Base-by-base conservation (phyloP, 2,329 filamentous ascomycete genomes). In the Calonectria fujianensis region DNA sequence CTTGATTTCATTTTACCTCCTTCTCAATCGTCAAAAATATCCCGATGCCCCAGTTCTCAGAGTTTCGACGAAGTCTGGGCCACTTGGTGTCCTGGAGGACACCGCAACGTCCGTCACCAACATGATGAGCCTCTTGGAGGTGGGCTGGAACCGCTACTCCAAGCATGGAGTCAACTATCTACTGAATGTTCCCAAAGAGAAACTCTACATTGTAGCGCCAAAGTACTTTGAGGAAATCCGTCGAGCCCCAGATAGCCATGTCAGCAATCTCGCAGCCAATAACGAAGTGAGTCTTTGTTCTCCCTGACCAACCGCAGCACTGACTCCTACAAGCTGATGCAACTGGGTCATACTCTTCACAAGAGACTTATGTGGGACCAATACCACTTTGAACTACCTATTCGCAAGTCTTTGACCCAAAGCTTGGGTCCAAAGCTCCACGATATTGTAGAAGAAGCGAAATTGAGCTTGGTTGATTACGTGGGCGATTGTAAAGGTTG, bases 161-260 rank as follows among this genome's bases (percentile, higher is more conserved):
- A 69, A 59, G 27, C 45, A 69, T 29, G 66, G 66, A 10, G 27
- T 69, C 35, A 69, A 69, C 51, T 69, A 69, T 51, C 18, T 69
- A n/a, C 31, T 69, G 66, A 59, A 69, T 41, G 66, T 69, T 16
- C 66, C 66, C n/a, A 69, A 69, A 69, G 66, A 69, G 24, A 69
- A 69, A 9, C 51, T 69, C 13, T 69, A 69, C 35, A 69, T 69
- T 45, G 51, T 69, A n/a, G 66, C 66, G 11, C 66, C 66, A 11
- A 69, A 69, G 31, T 69, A 69, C 10, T 69, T 69, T 41, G 66
- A 69, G 24, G 66, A 69, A 24, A 37, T 59, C 7, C 54, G 54
- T 59, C 54, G 54, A 37, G 54, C 54, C 13, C 54, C 54, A 13
- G 54, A 59, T 8, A 59, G 31, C 16, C 54, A 59, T 24, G 54